Conservation (phyloP, 352 stramenopile species). For the Globisporangium middletonii region DNA sequence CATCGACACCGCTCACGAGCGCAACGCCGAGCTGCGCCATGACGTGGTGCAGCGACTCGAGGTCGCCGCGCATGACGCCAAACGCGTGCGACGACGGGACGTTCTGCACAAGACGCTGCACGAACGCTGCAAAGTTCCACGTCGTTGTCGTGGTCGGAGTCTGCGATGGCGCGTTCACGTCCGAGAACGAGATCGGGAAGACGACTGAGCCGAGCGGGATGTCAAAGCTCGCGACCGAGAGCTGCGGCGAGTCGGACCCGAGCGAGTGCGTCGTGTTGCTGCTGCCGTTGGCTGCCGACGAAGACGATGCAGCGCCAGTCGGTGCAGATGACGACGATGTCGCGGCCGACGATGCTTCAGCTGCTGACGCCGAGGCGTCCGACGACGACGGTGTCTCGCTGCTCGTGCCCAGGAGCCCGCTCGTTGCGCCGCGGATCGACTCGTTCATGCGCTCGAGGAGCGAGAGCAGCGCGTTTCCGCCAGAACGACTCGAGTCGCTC, state of each 20-base stretch:
- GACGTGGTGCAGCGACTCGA: constrained; percentile 44
- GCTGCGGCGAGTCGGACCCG: constrained; percentile 3
- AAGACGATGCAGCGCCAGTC: not conserved
- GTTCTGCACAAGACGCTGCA: constrained; percentile 37
- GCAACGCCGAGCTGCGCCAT: constrained; percentile 50
- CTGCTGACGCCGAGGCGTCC: not conserved
- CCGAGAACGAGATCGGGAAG: constrained; percentile 44
- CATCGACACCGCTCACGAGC: constrained; percentile 52
- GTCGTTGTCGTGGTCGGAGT: constrained; percentile 23
- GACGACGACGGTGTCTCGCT: not conserved
- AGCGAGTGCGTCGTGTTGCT: not conserved
- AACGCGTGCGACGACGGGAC: constrained; percentile 47
- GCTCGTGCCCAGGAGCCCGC: not conserved
- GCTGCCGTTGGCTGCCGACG: no score
- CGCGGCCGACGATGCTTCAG: not conserved
- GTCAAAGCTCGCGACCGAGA: constrained; percentile 25
- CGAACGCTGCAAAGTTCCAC: constrained; percentile 59
- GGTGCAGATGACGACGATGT: not conserved
- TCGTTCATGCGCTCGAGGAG: constrained; percentile 20
- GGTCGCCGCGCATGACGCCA: constrained; percentile 39
- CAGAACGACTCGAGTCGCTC: not conserved
- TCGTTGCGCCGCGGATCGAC: constrained; percentile 14
- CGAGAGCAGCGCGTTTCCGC: constrained; percentile 11
- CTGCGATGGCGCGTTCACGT: constrained; percentile 18
- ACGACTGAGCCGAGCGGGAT: constrained; percentile 44